A percentile compares a stretch with the other conserved stretches of the same genome.
Conservation (phyloP, 805 yeast species). For the Kuraishia molischiana region DNA sequence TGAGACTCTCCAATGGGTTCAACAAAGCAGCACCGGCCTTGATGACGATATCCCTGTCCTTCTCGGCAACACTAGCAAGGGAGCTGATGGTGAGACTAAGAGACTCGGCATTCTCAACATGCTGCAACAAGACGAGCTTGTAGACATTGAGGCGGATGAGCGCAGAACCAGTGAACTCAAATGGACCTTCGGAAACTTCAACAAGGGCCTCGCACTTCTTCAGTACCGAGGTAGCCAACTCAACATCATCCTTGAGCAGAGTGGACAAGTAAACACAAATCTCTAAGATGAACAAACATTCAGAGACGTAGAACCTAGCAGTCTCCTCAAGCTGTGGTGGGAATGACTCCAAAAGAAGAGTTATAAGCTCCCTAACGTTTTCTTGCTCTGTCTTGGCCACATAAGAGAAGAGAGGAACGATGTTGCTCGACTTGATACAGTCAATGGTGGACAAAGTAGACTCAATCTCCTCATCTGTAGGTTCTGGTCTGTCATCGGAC, state of each 20-base stretch:
- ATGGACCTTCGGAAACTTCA: slow-evolving; percentile 7
- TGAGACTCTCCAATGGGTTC: slow-evolving; percentile 39
- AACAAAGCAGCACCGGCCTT: slow-evolving; percentile 34
- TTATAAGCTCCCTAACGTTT: slow-evolving; percentile 24
- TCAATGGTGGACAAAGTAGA: slow-evolving; percentile 75
- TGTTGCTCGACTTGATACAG: slow-evolving; percentile 65
- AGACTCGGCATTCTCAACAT: slow-evolving; percentile 10
- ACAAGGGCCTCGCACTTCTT: slow-evolving; percentile 13
- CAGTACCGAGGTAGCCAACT: slow-evolving; percentile 12
- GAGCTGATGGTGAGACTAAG: slow-evolving; percentile 16
- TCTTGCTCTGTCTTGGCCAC: slow-evolving; percentile 27
- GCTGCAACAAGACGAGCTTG: slow-evolving; percentile 35
- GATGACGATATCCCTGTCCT: slow-evolving; percentile 28
- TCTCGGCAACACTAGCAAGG: slow-evolving; percentile 11
- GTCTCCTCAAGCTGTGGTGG: slow-evolving; percentile 19
- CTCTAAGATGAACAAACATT: slow-evolving; percentile 21
- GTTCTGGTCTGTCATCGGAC: slow-evolving; percentile 81
- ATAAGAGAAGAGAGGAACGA: slow-evolving; percentile 44
- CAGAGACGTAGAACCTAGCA: slow-evolving; percentile 17
- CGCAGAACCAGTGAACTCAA: slow-evolving; percentile 16
- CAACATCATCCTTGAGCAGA: slow-evolving; percentile 16
- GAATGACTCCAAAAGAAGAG: slow-evolving; percentile 22
- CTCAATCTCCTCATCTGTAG: slow-evolving; percentile 88
- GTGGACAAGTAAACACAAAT: slow-evolving; percentile 18
- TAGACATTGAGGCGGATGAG: slow-evolving; percentile 40